Percentiles rank a stretch among this genome's conserved stretches.
Evolutionary conservation across 1,284 basidiomycete species (phyloP).

Genomic region (Sporisorium sorghi): DNA sequence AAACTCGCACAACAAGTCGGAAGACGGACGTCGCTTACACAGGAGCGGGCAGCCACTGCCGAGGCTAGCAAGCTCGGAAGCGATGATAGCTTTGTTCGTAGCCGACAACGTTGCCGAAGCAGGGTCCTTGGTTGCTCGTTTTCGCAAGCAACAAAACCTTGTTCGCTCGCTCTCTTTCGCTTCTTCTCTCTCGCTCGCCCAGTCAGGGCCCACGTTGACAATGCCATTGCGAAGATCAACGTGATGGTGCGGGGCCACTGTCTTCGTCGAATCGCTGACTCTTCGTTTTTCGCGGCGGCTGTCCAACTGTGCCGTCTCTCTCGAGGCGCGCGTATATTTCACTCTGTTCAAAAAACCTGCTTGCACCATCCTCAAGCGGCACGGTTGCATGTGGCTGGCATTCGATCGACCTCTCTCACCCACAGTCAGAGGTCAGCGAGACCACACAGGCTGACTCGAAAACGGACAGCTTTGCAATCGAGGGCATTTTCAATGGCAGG

Average conservation of each 20-base stretch:
- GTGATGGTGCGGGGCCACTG: background rate
- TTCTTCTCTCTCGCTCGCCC: background rate
- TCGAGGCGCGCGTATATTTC: too few relatives aligned
- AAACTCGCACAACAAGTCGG: conserved; percentile 5
- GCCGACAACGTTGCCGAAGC: background rate
- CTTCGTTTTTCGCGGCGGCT: too few relatives aligned
- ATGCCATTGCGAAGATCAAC: background rate
- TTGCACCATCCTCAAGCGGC: too few relatives aligned
- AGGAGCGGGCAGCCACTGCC: background rate
- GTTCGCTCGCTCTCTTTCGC: background rate
- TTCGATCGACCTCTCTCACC: too few relatives aligned
- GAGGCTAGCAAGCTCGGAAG: conserved; percentile 11
- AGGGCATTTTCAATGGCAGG: background rate
- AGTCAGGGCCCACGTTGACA: background rate
- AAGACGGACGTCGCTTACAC: conserved; percentile 22
- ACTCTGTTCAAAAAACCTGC: too few relatives aligned
- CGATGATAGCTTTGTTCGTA: background rate
- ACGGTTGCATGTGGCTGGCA: too few relatives aligned
- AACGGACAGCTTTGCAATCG: too few relatives aligned
- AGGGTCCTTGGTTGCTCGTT: background rate
- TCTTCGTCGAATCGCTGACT: too few relatives aligned
- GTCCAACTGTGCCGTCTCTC: too few relatives aligned
- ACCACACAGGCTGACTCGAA: too few relatives aligned
- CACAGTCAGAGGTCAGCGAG: too few relatives aligned
- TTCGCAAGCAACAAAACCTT: background rate